Conservation (phyloP, 352 stramenopile genomes). For the Thraustochytrium sp. region DNA sequence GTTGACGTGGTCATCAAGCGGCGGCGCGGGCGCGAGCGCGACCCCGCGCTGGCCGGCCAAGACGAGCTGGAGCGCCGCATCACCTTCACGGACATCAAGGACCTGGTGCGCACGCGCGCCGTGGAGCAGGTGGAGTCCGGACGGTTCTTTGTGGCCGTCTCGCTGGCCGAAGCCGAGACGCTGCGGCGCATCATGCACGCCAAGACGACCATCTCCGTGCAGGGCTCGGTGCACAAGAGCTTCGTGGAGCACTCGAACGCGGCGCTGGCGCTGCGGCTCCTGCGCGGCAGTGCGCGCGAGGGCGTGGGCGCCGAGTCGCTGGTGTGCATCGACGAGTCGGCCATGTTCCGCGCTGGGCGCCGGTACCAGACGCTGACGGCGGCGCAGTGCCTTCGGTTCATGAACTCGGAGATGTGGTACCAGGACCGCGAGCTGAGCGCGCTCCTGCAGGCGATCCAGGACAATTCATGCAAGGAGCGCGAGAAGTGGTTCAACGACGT, state of each 20-base stretch:
- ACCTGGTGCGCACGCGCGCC: slow-evolving; percentile 63
- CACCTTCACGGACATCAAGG: slow-evolving; percentile 61
- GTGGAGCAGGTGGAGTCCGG: slow-evolving; percentile 71
- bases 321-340: slow-evolving; percentile 62
- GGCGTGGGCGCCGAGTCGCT: neutral
- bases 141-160: slow-evolving; percentile 88
- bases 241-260: slow-evolving; percentile 31
- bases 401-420: slow-evolving; percentile 98
- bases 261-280: neutral
- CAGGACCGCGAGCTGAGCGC: slow-evolving; percentile 82
- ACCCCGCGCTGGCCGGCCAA: neutral
- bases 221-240: neutral
- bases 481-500: slow-evolving; percentile 78
- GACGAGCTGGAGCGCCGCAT: slow-evolving; percentile 22
- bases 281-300: neutral
- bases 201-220: slow-evolving; percentile 48
- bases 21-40: slow-evolving; percentile 52
- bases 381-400: slow-evolving; percentile 87
- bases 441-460: slow-evolving; percentile 72
- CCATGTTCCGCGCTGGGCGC: slow-evolving; percentile 62
- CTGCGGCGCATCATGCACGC: slow-evolving; percentile 90
- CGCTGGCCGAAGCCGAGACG: slow-evolving; percentile 92
- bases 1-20: slow-evolving; percentile 56
- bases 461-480: slow-evolving; percentile 58
- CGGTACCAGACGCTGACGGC: slow-evolving; percentile 69